Evolutionary conservation across 768 basidiomycete genomes (phyloP).

Genomic region (Suillus paluster): DNA sequence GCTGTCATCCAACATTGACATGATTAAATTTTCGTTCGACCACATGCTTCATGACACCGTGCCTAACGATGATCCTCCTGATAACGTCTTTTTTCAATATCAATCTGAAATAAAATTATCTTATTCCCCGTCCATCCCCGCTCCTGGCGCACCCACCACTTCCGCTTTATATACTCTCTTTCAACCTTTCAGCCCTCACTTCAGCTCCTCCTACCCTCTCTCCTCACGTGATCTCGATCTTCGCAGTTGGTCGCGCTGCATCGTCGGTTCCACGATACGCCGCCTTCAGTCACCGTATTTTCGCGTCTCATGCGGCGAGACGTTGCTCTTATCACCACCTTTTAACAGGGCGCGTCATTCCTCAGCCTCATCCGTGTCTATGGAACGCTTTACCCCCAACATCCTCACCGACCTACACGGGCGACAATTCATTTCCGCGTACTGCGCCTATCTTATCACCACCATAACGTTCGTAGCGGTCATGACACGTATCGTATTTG

Average conservation of each 20-base stretch:
- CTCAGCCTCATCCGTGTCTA: too few species aligned
- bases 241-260: neutral
- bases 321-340: too few species aligned
- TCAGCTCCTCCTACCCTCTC: neutral
- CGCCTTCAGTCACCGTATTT: neutral
- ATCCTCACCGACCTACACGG: too few species aligned
- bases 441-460: too few species aligned
- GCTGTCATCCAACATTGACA: too few species aligned
- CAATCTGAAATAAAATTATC: too few species aligned
- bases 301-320: neutral
- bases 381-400: too few species aligned
- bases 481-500: too few species aligned
- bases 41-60: neutral
- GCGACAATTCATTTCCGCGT: too few species aligned
- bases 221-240: neutral
- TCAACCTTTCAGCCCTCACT: neutral
- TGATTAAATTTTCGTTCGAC: neutral
- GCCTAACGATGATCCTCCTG: neutral
- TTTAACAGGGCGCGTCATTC: too few species aligned
- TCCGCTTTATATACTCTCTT: neutral
- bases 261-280: neutral
- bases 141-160: neutral
- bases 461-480: too few species aligned
- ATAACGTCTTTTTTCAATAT: neutral
- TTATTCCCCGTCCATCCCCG: neutral